Conservation (phyloP, 441 rosid species). For the Syzygium syzygioides region DNA sequence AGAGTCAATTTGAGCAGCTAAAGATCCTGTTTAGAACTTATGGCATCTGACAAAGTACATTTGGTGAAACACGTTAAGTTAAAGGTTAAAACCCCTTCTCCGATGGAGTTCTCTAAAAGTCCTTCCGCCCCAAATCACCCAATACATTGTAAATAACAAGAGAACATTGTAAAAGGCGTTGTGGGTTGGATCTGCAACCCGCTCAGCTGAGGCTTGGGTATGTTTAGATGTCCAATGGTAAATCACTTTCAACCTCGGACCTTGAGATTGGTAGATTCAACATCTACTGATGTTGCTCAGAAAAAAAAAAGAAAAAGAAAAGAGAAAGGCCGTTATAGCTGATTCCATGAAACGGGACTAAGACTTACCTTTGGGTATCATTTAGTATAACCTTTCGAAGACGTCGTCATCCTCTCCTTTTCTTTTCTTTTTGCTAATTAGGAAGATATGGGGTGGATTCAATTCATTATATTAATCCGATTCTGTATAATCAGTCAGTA, state of each 20-base stretch:
- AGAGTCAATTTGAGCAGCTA: background rate
- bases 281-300: background rate
- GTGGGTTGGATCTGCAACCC: background rate
- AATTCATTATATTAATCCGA: background rate
- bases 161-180: background rate
- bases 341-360: background rate
- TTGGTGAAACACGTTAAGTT: background rate
- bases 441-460: background rate
- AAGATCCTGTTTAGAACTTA: background rate
- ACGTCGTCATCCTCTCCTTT: background rate
- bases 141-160: background rate
- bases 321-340: background rate
- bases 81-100: too few species aligned
- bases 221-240: background rate
- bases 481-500: background rate
- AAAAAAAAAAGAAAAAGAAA: background rate
- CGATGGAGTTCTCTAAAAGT: too few species aligned
- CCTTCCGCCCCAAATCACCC: too few species aligned
- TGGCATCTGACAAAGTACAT: background rate
- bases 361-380: background rate
- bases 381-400: background rate
- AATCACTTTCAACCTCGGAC: background rate
- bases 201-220: background rate
- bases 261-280: background rate
- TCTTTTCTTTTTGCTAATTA: background rate